Evolutionary conservation across 176 grass and related monocot species (phyloP), one percentile per base, ranked within the genome.

Genomic region (Aegilops bicornis): DNA sequence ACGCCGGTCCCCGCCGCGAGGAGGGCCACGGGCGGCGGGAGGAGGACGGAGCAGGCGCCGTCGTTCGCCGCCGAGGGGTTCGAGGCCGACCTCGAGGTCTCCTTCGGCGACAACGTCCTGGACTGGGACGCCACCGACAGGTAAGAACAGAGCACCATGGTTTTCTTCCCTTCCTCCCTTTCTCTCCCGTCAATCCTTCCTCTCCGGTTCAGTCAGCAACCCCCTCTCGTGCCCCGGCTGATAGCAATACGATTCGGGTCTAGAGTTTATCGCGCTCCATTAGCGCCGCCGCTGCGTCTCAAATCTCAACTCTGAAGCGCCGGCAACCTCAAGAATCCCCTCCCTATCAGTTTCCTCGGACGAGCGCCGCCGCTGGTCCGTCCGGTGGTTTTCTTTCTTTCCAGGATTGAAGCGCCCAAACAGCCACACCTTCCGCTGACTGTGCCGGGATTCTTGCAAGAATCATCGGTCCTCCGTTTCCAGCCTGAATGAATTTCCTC

Each of bases 61-160:
- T 10, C 45, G 23, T 47, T 73, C 71, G 69, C 10, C 17, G 62
- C 10, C 1, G 89, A 73, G 8, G 86, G 24, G 67, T 82, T 82
- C 20, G 82, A 54, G 70, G 47, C 12, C 64, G 92, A 94, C 16
- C 63, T 89, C 20, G 89, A 94, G 89, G 92, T 27, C 7, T 94
- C 92, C 61, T 89, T 89, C 58, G 92, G 85, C 8, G 89, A 91
- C 76, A 91, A 94, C 87, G 81, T 89, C 17, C 82, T 86, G 12
- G 89, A 89, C 15, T 69, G 87, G 12, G 92, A 91, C 76, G 68
- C 85, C 65, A 80, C 73, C 50, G 89, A 90, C 59, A 94, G 92
- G 92, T 94, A n/a, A 65, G 15, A 32, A 67, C 47, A 43, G 35
- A 43, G 20, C 48, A 17, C 48, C 48, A 52, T 0, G 0, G 5